Percentiles rank a stretch among this genome's conserved stretches.
Evolutionary conservation across 1,284 basidiomycete genomes (phyloP).

Genomic region (Moesziomyces parantarcticus): DNA sequence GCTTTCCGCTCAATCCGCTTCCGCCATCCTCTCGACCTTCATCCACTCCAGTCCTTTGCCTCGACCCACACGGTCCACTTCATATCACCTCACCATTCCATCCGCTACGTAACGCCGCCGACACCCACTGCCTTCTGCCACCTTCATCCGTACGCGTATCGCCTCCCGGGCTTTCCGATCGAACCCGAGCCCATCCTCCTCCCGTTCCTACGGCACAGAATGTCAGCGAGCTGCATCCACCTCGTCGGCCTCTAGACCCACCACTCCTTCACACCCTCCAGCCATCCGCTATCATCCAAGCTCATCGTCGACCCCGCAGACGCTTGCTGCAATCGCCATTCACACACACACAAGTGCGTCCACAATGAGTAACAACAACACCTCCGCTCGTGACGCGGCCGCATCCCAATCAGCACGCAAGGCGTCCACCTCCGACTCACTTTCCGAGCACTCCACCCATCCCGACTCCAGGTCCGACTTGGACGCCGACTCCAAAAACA

Average conservation of each 20-base stretch:
- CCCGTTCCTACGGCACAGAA: not conserved
- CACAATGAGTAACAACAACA: conserved; percentile 14
- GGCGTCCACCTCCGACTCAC: conserved; percentile 8
- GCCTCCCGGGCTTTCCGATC: too few relatives aligned
- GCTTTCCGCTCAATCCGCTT: too few relatives aligned
- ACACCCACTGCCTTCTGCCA: not conserved
- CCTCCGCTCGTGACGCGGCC: conserved; percentile 5
- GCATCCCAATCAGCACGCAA: not conserved
- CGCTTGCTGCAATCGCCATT: not conserved
- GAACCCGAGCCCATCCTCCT: not conserved
- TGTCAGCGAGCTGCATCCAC: not conserved
- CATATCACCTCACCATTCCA: not conserved
- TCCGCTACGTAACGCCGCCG: too few relatives aligned
- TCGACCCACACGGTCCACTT: not conserved
- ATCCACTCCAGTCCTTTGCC: too few relatives aligned
- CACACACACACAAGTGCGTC: not conserved
- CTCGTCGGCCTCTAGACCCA: not conserved
- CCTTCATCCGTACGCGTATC: not conserved
- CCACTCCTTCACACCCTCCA: not conserved
- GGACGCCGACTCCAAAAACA: conserved; percentile 17
- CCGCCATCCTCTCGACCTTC: too few relatives aligned
- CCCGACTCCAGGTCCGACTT: conserved; percentile 1
- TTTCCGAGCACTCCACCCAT: conserved; percentile 1
- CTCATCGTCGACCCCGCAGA: too few relatives aligned
- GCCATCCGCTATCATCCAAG: too few relatives aligned